Base-by-base conservation (phyloP, 2,329 filamentous ascomycete genomes). In the Fusarium neocosmosporiellum region DNA sequence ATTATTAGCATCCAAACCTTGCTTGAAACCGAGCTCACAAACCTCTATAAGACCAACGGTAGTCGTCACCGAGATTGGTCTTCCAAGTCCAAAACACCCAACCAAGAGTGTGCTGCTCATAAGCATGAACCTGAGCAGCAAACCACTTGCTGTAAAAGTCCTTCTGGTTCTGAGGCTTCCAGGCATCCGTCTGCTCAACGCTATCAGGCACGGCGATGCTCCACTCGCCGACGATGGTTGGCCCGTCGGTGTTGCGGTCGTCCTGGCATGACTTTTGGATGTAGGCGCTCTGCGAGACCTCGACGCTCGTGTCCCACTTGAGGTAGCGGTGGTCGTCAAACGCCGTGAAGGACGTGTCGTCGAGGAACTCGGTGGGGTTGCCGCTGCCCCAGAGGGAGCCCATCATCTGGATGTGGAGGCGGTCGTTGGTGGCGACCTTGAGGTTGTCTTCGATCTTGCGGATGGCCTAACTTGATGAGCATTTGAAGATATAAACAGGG, bases 251-350 rank as follows among this genome's bases (percentile, higher is more conserved):
- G 68, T 81, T 81, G 48, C 85, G 84, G 69, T 87, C 80, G 68
- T 84, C 83, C 18, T 73, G 81, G 80, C 89, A 91, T 0, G 86
- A 87, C 5, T 84, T 82, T 10, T 75, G 60, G 65, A 91, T 82
- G 72, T 90, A 91, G 13, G 80, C 77, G 7, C 79, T 72, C 37
- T 83, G 69, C 1, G 65, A 73, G 72, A 84, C 84, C 4, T 62
- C 29, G 18, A 78, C 66, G 55, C 63, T 72, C 7, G 66, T 69
- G n/a, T 77, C 76, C 83, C 85, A 91, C 77, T 90, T 90, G 48
- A 89, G 79, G 78, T 91, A 91, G 33, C 87, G 84, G 76, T 90
- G 89, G 79, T 90, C 86, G 76, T 91, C 89, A 73, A 87, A 91
- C 20, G 85, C 85, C 6, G 86, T 82, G 74, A 83, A 84, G 43